phyloP scores from a whole-genome alignment of 2,329 filamentous ascomycete species.

The Penicillium brevicompactum region DNA sequence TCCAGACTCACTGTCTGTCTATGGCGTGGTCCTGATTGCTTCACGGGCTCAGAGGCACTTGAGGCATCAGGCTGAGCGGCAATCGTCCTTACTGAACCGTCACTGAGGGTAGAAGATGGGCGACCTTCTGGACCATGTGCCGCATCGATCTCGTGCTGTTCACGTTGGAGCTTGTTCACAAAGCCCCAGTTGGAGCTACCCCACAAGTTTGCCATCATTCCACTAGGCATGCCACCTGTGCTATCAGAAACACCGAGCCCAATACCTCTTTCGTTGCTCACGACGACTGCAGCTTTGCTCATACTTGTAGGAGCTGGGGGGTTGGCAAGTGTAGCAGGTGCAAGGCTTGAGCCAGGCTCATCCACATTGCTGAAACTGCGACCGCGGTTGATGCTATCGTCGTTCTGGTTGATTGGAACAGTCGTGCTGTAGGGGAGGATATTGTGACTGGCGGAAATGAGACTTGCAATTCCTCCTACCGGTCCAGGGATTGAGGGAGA shows the following conservation, averaged over 20 bases:
- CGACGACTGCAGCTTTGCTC: slow-evolving; percentile 80
- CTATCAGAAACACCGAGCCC: slow-evolving; percentile 62
- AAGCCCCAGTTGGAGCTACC: slow-evolving; percentile 81
- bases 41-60: slow-evolving; percentile 25
- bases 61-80: slow-evolving; percentile 22
- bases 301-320: slow-evolving; percentile 82
- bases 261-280: slow-evolving; percentile 75
- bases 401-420: slow-evolving; percentile 40
- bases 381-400: slow-evolving; percentile 38
- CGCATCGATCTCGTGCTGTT: slow-evolving; percentile 47
- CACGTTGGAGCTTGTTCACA: slow-evolving; percentile 62
- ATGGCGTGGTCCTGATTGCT: slow-evolving; percentile 43
- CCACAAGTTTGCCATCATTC: slow-evolving; percentile 92
- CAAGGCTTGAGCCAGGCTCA: slow-evolving; percentile 66
- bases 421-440: slow-evolving; percentile 67
- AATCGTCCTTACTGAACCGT: slow-evolving; percentile 27
- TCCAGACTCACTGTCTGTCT: slow-evolving; percentile 61
- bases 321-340: slow-evolving; percentile 79
- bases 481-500: slow-evolving; percentile 46
- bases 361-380: slow-evolving; percentile 41
- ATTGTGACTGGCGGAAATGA: slow-evolving; percentile 83
- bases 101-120: slow-evolving; percentile 26
- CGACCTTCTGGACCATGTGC: slow-evolving; percentile 18
- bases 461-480: slow-evolving; percentile 73
- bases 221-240: slow-evolving; percentile 74